Evolutionary conservation across 306 rosid species (phyloP), one percentile per base, ranked within the genome.

Genomic region (Pterocarpus santalinus): DNA sequence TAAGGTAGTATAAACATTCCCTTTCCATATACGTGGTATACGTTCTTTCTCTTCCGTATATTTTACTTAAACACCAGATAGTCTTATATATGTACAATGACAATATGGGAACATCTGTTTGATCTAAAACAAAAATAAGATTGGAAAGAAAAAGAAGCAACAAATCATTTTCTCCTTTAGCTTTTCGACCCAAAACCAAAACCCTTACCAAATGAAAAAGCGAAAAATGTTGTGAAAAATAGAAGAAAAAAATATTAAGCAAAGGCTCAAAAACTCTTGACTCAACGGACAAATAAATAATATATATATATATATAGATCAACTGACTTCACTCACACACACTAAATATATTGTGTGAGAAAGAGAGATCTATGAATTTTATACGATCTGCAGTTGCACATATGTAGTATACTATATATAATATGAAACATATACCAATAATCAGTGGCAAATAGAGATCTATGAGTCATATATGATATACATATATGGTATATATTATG

Each of bases 141-240:
- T 76, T 46, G 62, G 14, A 14, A 65, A 13, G 34, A 52, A 15
- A 7, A 8, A 60, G 22, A 52, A 53, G 55, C 62, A 71, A 32
- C 28, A 78, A 72, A n/a, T 2, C 22, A 15, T 57, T 15, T 69
- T 69, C 12, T 62, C 17, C 73, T 47, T 49, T 69, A 65, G 15
- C 39, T 68, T 63, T 61, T 39, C 12, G 63, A 56, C 38, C 73
- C 68, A 63, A 63, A 75, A 63, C 44, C 73, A 8, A 76, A 71
- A 70, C 70, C 79, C 43, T 76, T 57, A 15, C 16, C 36, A 41
- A 74, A 11, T 32, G 62, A 12, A 79, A 12, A 78, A 38, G 35
- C 7, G 8, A 22, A 22, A 22, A 22, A 22, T 22, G 28, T 22
- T 22, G 28, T 22, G 28, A 22, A 22, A 22, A 22, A 22, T 22